Base-by-base conservation (phyloP, 2,329 filamentous ascomycete species). In the Ceratocystis albifundus region DNA sequence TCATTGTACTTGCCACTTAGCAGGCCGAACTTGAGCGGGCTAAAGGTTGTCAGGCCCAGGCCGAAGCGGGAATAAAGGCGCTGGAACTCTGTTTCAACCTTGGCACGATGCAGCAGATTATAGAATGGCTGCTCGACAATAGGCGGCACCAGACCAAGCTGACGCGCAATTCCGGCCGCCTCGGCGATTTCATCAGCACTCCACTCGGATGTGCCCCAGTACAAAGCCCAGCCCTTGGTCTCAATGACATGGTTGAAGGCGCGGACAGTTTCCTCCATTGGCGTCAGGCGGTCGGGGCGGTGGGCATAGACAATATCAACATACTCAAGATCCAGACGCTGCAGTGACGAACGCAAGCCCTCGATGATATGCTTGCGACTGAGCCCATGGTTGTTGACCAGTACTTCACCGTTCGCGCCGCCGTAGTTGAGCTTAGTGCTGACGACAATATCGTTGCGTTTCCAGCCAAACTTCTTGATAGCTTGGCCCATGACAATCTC, bases 121-220 rank as follows among this genome's bases (percentile, higher is more conserved):
- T 88, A 88, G 69, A 82, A 78, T 0, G 86, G 85, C 75, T 88
- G 86, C 73, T 88, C 86, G 71, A 85, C 83, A 10, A 86, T 72
- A 0, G 86, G 86, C 0, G 79, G 82, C 62, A 88, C 82, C 64
- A 88, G 77, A 4, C 80, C 79, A 7, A 88, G 77, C 70, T 80
- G 79, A 68, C 84, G 81, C 25, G 86, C 84, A 68, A 77, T 83
- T 74, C 68, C 82, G 74, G 82, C 83, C 71, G 70, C 64, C 25
- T 70, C 65, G 4, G 81, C 80, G 71, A 88, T 88, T 76, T 88
- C 85, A 69, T 83, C 80, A n/a, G 86, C 84, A 66, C 79, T 80
- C 86, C 86, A 88, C 74, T 88, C 85, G 1, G 83, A 86, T 0
- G 86, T 88, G 48, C 85, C 86, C 86, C 86, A 88, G 77, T 88